Percentiles rank a stretch among this genome's conserved stretches.
These are phyloP conservation scores for Blastobotrys arbuscula DNA, from an alignment of 1,139 yeast genomes.

Conservation along the genomic window DNA sequence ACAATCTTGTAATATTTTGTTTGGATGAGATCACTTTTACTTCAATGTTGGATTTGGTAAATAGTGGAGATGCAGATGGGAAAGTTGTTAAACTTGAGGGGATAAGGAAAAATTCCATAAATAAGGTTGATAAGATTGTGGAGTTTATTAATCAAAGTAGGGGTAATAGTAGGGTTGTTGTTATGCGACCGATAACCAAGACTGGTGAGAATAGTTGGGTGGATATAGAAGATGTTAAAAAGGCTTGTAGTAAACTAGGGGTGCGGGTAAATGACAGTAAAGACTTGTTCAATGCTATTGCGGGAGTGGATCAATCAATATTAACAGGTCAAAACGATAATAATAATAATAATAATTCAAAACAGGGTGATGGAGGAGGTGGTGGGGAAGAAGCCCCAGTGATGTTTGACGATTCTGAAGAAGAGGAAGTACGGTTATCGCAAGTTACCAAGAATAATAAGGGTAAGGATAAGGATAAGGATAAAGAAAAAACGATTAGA, in stretches of 20 bases:
- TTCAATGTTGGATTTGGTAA: slow-evolving; percentile 20
- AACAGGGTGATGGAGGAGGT: neutral
- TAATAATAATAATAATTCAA: neutral
- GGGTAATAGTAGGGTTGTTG: neutral
- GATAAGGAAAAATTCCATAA: neutral
- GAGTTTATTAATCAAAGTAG: slow-evolving; percentile 6
- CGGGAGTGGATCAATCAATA: neutral
- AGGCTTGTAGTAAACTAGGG: slow-evolving; percentile 17
- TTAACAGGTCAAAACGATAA: neutral
- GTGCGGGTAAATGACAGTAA: slow-evolving; percentile 10
- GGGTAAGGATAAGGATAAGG: neutral
- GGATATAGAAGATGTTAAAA: slow-evolving; percentile 11
- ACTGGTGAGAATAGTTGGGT: neutral
- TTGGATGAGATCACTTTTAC: slow-evolving; percentile 18
- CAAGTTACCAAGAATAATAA: neutral
- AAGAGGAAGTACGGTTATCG: neutral
- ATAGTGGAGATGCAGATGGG: slow-evolving; percentile 23
- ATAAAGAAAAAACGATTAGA: too few species aligned
- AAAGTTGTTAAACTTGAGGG: slow-evolving; percentile 3
- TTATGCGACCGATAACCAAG: slow-evolving; percentile 1
- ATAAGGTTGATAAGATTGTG: slow-evolving; percentile 10
- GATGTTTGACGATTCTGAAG: neutral
- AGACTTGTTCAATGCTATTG: neutral
- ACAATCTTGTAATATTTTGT: slow-evolving; percentile 19
- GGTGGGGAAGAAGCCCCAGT: neutral